A percentile compares a stretch with the other conserved stretches of the same genome.
Evolutionary conservation across 495 filamentous ascomycete genomes (phyloP).

Genomic region (Cercophora sp.): DNA sequence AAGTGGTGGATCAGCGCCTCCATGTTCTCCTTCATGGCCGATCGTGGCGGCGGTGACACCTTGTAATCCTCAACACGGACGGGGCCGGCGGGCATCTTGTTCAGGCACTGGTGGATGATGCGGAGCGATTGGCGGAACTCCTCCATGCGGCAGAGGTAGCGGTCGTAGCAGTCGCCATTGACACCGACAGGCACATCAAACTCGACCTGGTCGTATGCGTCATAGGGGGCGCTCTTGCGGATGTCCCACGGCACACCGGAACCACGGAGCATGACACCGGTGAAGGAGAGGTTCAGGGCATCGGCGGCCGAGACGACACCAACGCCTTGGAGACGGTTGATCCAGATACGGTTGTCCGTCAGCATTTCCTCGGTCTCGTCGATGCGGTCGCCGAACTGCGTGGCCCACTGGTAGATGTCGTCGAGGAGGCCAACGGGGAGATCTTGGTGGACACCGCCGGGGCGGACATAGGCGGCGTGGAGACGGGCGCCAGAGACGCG

Average conservation of each 20-base stretch:
- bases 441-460: constrained; percentile 95
- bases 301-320: constrained; percentile 90
- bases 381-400: constrained; percentile 98
- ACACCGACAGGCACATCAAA: constrained; percentile 96
- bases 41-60: constrained; percentile 88
- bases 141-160: constrained; percentile 99
- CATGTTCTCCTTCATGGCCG: constrained; percentile 99
- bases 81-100: constrained; percentile 96
- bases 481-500: constrained; percentile 97
- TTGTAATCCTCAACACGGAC: constrained; percentile 98
- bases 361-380: constrained; percentile 98
- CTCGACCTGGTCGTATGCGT: constrained; percentile 95
- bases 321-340: constrained; percentile 81
- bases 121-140: constrained; percentile 96
- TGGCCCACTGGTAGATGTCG: constrained; percentile 99
- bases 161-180: constrained; percentile 98
- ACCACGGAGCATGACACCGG: constrained; percentile 95
- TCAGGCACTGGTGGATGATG: constrained; percentile 97
- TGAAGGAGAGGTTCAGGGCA: constrained; percentile 92
- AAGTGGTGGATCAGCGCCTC: constrained; percentile 99
- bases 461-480: constrained; percentile 96
- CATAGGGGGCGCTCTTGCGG: constrained; percentile 91
- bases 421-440: constrained; percentile 91
- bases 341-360: constrained; percentile 99
- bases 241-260: constrained; percentile 98